Percentiles rank a stretch among this genome's conserved stretches.
These are phyloP conservation scores for Trichoderma sp. DNA, from an alignment of 2,329 filamentous ascomycete genomes.

Conservation along the genomic window DNA sequence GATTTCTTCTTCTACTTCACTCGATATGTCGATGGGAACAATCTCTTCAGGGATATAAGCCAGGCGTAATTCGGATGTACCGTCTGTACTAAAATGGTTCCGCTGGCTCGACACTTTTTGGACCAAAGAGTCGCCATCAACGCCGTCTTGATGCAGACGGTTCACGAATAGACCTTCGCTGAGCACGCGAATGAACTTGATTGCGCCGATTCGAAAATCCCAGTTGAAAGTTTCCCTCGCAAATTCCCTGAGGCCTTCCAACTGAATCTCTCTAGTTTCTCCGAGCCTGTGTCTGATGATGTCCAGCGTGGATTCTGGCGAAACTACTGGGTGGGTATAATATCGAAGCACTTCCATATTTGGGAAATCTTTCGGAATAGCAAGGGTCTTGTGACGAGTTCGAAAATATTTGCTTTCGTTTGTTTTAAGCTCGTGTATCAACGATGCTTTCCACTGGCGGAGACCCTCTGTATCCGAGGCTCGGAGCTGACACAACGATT, in stretches of 20 bases:
- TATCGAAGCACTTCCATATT: constrained; percentile 76
- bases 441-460: constrained; percentile 67
- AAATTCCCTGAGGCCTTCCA: constrained; percentile 68
- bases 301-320: constrained; percentile 54
- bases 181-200: constrained; percentile 80
- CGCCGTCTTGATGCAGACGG: constrained; percentile 44
- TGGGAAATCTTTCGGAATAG: constrained; percentile 80
- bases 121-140: constrained; percentile 52
- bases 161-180: constrained; percentile 73
- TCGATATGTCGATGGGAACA: constrained; percentile 73
- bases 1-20: constrained; percentile 66
- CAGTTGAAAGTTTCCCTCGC: constrained; percentile 82
- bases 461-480: constrained; percentile 61
- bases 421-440: constrained; percentile 75
- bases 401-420: constrained; percentile 84
- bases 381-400: constrained; percentile 70
- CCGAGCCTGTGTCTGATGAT: constrained; percentile 33
- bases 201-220: constrained; percentile 74
- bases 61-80: constrained; percentile 73
- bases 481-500: constrained; percentile 67
- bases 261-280: constrained; percentile 32
- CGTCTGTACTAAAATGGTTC: constrained; percentile 73
- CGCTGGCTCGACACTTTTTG: constrained; percentile 68
- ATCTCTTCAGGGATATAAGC: constrained; percentile 75
- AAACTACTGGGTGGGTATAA: constrained; percentile 87